These are phyloP conservation scores for Colletotrichum tamarilloi DNA, from an alignment of 2,329 filamentous ascomycete genomes.

Conservation along the genomic window DNA sequence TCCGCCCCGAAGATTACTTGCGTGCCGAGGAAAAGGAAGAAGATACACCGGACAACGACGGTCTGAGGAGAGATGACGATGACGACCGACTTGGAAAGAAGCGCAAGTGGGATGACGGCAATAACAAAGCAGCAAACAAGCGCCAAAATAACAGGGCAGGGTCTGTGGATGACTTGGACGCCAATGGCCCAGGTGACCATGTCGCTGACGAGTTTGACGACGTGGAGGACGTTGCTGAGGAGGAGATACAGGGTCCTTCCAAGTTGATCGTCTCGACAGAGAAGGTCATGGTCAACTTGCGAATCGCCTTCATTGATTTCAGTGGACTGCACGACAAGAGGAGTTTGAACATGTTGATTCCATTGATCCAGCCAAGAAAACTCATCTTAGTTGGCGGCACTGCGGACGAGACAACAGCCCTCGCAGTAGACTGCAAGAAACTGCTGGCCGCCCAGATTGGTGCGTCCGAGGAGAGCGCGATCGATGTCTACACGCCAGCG, in stretches of 20 bases:
- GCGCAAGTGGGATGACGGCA: constrained; percentile 86
- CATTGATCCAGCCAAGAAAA: constrained; percentile 92
- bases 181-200: constrained; percentile 43
- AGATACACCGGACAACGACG: constrained; percentile 71
- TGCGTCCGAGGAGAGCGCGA: constrained; percentile 58
- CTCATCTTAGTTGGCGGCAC: constrained; percentile 90
- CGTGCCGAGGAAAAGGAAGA: constrained; percentile 90
- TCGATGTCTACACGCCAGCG: constrained; percentile 84
- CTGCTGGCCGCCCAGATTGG: constrained; percentile 62
- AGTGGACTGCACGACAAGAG: constrained; percentile 92
- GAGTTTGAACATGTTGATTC: constrained; percentile 93
- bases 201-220: constrained; percentile 67
- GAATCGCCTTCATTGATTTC: constrained; percentile 91
- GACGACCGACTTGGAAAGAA: constrained; percentile 86
- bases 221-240: constrained; percentile 63
- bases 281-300: constrained; percentile 75
- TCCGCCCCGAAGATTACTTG: constrained; percentile 92
- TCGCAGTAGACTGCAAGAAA: constrained; percentile 84
- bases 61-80: constrained; percentile 59
- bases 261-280: constrained; percentile 77
- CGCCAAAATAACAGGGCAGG: constrained; percentile 62
- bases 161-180: constrained; percentile 57
- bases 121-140: constrained; percentile 62
- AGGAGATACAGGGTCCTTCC: constrained; percentile 72
- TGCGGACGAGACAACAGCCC: constrained; percentile 78